Evolutionary conservation across 116 monocot species (phyloP), one percentile per base, ranked within the genome.

Genomic region (Dioscorea cayenensis): DNA sequence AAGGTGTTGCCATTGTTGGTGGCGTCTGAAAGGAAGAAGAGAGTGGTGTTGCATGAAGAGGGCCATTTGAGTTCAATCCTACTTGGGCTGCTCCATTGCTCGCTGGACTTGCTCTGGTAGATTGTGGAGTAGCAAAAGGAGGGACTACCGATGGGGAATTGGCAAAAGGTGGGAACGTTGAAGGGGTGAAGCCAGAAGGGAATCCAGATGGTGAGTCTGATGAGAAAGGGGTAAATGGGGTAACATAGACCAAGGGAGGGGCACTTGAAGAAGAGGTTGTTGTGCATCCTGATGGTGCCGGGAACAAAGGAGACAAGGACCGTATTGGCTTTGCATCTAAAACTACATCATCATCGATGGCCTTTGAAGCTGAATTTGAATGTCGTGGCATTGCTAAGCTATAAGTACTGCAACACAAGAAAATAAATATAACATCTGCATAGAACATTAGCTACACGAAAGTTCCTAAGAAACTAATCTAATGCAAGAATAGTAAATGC

Each of bases 241-340:
- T 72, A 68, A 87, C 74, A 73, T 78, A 85, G 38, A 87, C 36
- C 28, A 87, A 82, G 1, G 87, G 77, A 3, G 83, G 71, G 17
- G 58, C 48, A 25, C 59, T 72, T 13, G 83, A 67, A 7, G 79
- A 65, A 19, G 65, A 49, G n/a, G 66, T 51, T 14, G 76, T 67
- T 28, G 76, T 69, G 60, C 73, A 68, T 5, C 85, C 89, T 38
- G 80, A 37, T n/a, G 77, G 71, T 0, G 84, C 67, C 9, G 93
- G 93, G 63, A 87, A 85, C 85, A 89, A 81, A 0, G 93, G 93
- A 6, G 89, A 65, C 71, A 94, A 71, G 52, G 80, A 66, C 49
- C 87, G 52, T 36, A 94, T 36, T 0, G 93, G 93, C 51, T 89
- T 89, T 7, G 75, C 87, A 70, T 94, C 89, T 63, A 88, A 72